These are phyloP conservation scores for Acer negundo DNA, from an alignment of 345 rosid genomes.

Conservation along the genomic window DNA sequence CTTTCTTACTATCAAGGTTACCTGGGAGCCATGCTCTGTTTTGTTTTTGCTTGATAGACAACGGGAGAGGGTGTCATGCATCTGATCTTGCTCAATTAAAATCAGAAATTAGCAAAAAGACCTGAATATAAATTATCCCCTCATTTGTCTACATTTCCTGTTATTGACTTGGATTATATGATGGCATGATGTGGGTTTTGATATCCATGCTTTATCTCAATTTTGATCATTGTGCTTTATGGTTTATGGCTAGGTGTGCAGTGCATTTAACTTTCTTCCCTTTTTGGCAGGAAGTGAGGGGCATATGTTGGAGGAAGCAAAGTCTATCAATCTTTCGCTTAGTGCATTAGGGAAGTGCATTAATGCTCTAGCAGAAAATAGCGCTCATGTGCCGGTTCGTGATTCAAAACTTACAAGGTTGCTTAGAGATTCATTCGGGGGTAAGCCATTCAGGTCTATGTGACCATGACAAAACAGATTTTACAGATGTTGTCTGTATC, in stretches of 20 bases:
- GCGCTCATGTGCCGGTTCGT: conserved; percentile 83
- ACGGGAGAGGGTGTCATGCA: neutral
- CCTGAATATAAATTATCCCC: neutral
- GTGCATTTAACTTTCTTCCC: conserved; percentile 16
- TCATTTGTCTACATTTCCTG: neutral
- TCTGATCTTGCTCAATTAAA: neutral
- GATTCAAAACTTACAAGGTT: conserved; percentile 90
- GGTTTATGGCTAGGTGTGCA: neutral
- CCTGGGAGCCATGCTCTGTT: neutral
- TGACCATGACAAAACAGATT: conserved; percentile 15
- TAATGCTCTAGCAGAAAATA: conserved; percentile 86
- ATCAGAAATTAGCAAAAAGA: neutral
- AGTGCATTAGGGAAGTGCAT: conserved; percentile 94
- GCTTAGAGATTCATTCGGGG: conserved; percentile 90
- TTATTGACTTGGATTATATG: neutral
- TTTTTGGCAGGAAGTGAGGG: conserved; percentile 78
- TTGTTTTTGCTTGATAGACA: neutral
- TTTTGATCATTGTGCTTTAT: conserved; percentile 2
- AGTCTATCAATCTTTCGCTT: conserved; percentile 86
- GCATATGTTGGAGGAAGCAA: conserved; percentile 88
- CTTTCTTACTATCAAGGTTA: neutral
- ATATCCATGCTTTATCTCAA: neutral
- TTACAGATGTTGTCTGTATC: neutral
- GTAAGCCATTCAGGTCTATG: conserved; percentile 23
- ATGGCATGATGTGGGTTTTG: neutral